phyloP scores from a whole-genome alignment of 2,329 filamentous ascomycete species.

The Fusarium sublunatum region DNA sequence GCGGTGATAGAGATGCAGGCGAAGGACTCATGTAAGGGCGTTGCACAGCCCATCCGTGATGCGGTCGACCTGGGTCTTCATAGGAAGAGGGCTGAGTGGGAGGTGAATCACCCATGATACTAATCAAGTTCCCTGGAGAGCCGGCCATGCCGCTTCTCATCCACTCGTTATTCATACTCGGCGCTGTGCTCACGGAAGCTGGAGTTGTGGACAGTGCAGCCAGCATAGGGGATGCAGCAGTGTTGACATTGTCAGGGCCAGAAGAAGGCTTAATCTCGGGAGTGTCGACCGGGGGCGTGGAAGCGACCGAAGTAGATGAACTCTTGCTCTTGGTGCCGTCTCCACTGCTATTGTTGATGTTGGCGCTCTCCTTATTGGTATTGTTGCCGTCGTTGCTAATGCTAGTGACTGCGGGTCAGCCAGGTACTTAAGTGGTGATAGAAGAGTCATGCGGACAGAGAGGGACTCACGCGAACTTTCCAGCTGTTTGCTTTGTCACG shows the following conservation, averaged over 20 bases:
- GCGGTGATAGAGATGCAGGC: constrained; percentile 56
- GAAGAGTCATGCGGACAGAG: constrained; percentile 47
- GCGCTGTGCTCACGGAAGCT: constrained; percentile 60
- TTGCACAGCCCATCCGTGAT: constrained; percentile 60
- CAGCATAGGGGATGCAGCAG: constrained; percentile 59
- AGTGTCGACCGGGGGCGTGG: constrained; percentile 58
- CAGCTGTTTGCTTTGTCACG: constrained; percentile 64
- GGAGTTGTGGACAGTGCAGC: constrained; percentile 62
- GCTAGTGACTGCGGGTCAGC: constrained; percentile 43
- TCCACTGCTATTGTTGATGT: constrained; percentile 44
- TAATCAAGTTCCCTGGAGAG: constrained; percentile 66
- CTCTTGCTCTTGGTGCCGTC: constrained; percentile 51
- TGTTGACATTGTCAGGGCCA: constrained; percentile 57
- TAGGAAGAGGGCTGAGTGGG: constrained; percentile 65
- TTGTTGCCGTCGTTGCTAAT: constrained; percentile 45
- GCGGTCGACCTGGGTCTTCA: constrained; percentile 58
- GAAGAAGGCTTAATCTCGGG: constrained; percentile 59
- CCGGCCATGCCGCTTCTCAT: constrained; percentile 57
- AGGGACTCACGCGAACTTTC: constrained; percentile 62
- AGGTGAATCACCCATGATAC: constrained; percentile 63
- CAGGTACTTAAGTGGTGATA: constrained; percentile 31
- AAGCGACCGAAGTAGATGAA: constrained; percentile 56
- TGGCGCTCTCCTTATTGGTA: constrained; percentile 48
- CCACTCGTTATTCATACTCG: constrained; percentile 62
- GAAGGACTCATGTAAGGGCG: constrained; percentile 59